Percentiles rank a stretch among this genome's conserved stretches.
These are phyloP conservation scores for Tolypocladium pustulatum DNA, from an alignment of 2,329 filamentous ascomycete genomes.

Conservation along the genomic window DNA sequence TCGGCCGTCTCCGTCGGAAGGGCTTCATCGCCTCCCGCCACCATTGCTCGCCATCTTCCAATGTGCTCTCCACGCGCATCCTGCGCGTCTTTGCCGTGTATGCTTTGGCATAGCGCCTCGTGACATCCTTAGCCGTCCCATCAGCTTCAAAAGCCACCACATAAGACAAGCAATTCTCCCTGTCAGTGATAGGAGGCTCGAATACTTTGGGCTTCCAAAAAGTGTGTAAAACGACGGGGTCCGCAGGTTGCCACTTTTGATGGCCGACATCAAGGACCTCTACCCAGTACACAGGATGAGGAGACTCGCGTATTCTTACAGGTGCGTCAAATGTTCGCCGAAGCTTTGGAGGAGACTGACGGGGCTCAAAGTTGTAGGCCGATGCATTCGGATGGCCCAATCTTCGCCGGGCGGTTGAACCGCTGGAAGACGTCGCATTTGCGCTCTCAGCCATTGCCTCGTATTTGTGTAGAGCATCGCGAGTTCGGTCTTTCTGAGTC, in stretches of 20 bases:
- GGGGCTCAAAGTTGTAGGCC: constrained; percentile 37
- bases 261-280: constrained; percentile 78
- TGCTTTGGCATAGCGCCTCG: constrained; percentile 73
- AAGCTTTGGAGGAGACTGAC: constrained; percentile 24
- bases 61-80: constrained; percentile 58
- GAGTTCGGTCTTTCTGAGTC: constrained; percentile 20
- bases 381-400: constrained; percentile 45
- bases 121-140: constrained; percentile 72
- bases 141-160: constrained; percentile 79
- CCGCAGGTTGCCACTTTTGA: constrained; percentile 86
- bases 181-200: constrained; percentile 73
- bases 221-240: constrained; percentile 68
- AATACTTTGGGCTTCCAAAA: constrained; percentile 66
- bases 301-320: constrained; percentile 52
- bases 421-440: constrained; percentile 15
- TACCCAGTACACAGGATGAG: constrained; percentile 85
- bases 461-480: constrained; percentile 9
- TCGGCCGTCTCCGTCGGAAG: constrained; percentile 30
- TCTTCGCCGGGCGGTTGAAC: constrained; percentile 32
- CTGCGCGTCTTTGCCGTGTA: constrained; percentile 86
- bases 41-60: constrained; percentile 40
- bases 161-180: constrained; percentile 69
- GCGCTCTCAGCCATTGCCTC: constrained; percentile 29
- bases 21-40: constrained; percentile 40
- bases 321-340: constrained; percentile 21